phyloP scores from a whole-genome alignment of 176 grass and related monocot species.

The Bromus sterilis region DNA sequence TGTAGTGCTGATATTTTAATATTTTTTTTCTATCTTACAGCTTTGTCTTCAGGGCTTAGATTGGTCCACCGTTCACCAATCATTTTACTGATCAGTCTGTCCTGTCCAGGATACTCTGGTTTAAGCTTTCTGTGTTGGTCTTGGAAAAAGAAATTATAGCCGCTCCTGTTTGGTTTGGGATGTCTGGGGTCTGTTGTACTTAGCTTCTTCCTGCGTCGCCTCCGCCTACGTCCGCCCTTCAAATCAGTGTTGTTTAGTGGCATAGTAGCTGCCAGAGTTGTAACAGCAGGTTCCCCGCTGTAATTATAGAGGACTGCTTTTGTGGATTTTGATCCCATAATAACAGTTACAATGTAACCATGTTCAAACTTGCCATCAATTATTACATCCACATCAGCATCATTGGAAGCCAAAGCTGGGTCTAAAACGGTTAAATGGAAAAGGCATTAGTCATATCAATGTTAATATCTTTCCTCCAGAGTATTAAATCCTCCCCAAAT shows the following conservation, averaged over 20 bases:
- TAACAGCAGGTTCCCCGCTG: conserved; percentile 30
- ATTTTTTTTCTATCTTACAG: conserved; percentile 52
- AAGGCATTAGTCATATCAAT: conserved; percentile 14
- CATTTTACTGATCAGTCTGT: conserved; percentile 82
- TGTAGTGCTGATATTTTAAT: neutral
- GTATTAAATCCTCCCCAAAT: neutral
- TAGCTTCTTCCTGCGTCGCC: conserved; percentile 54
- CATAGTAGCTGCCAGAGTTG: conserved; percentile 15
- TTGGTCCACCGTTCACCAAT: conserved; percentile 78
- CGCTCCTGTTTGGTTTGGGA: conserved; percentile 90
- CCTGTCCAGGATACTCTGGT: conserved; percentile 60
- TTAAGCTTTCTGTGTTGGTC: conserved; percentile 88
- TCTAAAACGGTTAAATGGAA: conserved; percentile 26
- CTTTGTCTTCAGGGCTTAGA: conserved; percentile 71
- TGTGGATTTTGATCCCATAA: conserved; percentile 57
- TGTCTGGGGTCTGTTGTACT: conserved; percentile 75
- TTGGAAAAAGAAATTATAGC: conserved; percentile 96
- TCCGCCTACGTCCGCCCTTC: conserved; percentile 25
- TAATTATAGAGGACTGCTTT: conserved; percentile 84
- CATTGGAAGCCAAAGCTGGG: conserved; percentile 27
- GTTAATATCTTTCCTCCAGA: neutral
- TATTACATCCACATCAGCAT: conserved; percentile 51
- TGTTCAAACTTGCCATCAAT: conserved; percentile 92
- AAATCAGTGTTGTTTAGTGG: conserved; percentile 24
- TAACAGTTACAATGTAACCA: conserved; percentile 84